These are phyloP conservation scores for Quercus wislizeni DNA, from an alignment of 306 rosid species.

Conservation along the genomic window DNA sequence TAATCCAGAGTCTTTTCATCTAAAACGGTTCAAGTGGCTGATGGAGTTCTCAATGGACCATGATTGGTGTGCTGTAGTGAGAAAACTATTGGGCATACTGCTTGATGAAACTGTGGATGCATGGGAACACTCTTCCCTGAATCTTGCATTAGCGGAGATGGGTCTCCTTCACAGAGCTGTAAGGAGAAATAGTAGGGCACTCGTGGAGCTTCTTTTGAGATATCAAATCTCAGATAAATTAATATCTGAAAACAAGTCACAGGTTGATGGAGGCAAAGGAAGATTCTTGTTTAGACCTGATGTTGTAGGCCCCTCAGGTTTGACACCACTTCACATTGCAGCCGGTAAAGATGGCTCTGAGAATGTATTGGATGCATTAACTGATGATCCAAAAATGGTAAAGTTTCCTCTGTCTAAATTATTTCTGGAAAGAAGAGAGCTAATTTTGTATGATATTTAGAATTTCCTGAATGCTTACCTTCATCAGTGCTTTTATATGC, in stretches of 20 bases:
- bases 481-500: background rate
- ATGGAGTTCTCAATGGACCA: constrained; percentile 83
- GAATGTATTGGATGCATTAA: constrained; percentile 74
- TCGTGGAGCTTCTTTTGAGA: constrained; percentile 75
- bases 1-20: constrained; percentile 48
- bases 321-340: constrained; percentile 93
- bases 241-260: constrained; percentile 34
- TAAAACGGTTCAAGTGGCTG: constrained; percentile 69
- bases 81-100: constrained; percentile 58
- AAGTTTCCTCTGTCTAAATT: constrained; percentile 17
- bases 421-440: constrained; percentile 5
- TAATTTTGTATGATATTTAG: background rate
- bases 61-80: constrained; percentile 84
- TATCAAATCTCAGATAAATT: constrained; percentile 39
- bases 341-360: constrained; percentile 84
- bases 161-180: constrained; percentile 86
- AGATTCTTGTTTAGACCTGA: constrained; percentile 80
- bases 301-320: constrained; percentile 64
- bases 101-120: constrained; percentile 59
- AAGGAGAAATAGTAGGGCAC: constrained; percentile 58
- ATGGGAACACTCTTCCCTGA: constrained; percentile 57
- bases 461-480: background rate
- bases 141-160: constrained; percentile 60
- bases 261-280: constrained; percentile 28
- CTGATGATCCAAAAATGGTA: constrained; percentile 81